A percentile compares a stretch with the other conserved stretches of the same genome.
Evolutionary conservation across 1,284 basidiomycete species (phyloP).

Genomic region (Naganishia sp.): DNA sequence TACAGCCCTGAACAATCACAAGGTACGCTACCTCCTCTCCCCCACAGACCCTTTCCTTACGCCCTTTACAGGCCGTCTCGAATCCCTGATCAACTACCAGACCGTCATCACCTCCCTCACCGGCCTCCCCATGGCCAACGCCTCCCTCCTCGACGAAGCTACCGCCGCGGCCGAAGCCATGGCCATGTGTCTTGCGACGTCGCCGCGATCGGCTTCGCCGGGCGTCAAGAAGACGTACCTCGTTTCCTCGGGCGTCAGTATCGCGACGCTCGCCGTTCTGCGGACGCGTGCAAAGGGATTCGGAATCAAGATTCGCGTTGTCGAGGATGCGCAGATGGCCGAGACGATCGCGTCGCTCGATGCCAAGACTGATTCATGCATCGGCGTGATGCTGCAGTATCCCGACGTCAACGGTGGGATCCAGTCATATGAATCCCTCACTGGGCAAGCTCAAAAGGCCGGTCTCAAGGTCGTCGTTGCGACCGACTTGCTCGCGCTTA

Average conservation of each 20-base stretch:
- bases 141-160: slow-evolving; percentile 85
- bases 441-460: slow-evolving; percentile 69
- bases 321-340: slow-evolving; percentile 61
- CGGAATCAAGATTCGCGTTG: slow-evolving; percentile 75
- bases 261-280: slow-evolving; percentile 85
- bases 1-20: slow-evolving; percentile 56
- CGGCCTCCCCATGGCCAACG: slow-evolving; percentile 90
- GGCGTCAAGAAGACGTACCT: slow-evolving; percentile 72
- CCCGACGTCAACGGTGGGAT: slow-evolving; percentile 88
- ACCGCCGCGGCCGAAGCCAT: slow-evolving; percentile 87
- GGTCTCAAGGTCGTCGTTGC: slow-evolving; percentile 82
- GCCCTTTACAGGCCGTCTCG: slow-evolving; percentile 82
- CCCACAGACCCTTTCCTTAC: not conserved
- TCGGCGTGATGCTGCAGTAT: slow-evolving; percentile 88
- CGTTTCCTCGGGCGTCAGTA: slow-evolving; percentile 76
- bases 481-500: slow-evolving; percentile 88
- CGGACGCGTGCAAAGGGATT: slow-evolving; percentile 85
- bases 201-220: slow-evolving; percentile 41
- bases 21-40: slow-evolving; percentile 33
- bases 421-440: slow-evolving; percentile 71
- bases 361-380: slow-evolving; percentile 60
- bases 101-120: slow-evolving; percentile 95
- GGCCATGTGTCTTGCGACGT: slow-evolving; percentile 53
- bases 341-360: slow-evolving; percentile 61
- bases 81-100: slow-evolving; percentile 96